phyloP scores from a whole-genome alignment of 2,329 filamentous ascomycete species.

The Helminthosporium solani region DNA sequence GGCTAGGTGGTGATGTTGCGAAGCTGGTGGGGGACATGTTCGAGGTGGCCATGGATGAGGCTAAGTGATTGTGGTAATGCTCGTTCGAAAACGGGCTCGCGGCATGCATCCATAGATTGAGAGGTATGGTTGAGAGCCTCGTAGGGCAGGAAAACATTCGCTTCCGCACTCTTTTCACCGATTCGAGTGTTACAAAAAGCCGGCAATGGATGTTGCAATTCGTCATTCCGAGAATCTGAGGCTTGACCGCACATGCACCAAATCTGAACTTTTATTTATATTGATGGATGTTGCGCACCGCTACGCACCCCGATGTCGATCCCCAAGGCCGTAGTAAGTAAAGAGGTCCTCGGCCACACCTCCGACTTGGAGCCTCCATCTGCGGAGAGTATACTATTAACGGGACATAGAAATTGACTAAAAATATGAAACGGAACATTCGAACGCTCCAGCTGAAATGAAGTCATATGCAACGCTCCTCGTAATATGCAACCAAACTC shows the following conservation, averaged over 20 bases:
- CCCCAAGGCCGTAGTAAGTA: not conserved
- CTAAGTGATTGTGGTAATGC: not conserved
- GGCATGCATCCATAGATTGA: too few species aligned
- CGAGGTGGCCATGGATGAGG: conserved; percentile 40
- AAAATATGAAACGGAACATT: too few species aligned
- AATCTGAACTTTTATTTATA: not conserved
- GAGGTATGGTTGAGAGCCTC: too few species aligned
- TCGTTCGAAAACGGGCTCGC: too few species aligned
- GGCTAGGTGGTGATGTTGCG: conserved; percentile 54
- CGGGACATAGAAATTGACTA: too few species aligned
- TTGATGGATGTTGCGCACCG: not conserved
- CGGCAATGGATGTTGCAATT: not conserved
- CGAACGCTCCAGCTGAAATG: too few species aligned
- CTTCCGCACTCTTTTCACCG: too few species aligned
- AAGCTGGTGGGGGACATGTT: conserved; percentile 55
- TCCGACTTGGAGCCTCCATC: not conserved
- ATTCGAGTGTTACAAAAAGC: too few species aligned
- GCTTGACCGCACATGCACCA: not conserved
- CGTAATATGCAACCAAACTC: too few species aligned
- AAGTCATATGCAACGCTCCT: too few species aligned
- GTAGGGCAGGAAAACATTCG: too few species aligned
- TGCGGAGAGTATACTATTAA: not conserved
- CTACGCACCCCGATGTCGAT: not conserved
- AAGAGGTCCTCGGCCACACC: not conserved
- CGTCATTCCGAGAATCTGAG: not conserved